phyloP scores from a whole-genome alignment of 2,329 filamentous ascomycete species.

The Chaetomium globosum region DNA sequence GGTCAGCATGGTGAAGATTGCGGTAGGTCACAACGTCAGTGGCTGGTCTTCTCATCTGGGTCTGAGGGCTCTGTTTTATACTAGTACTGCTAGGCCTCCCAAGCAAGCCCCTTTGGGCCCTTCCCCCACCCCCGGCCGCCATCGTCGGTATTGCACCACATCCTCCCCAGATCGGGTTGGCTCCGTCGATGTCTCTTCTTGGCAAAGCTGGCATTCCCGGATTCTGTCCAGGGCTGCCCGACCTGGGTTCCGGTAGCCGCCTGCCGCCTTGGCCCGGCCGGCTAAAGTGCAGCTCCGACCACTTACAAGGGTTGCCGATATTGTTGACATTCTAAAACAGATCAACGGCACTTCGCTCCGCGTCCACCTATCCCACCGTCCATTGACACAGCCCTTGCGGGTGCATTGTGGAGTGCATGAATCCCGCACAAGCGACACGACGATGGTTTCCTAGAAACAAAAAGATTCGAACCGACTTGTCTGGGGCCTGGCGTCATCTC shows the following conservation, averaged over 20 bases:
- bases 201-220: slow-evolving; percentile 29
- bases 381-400: slow-evolving; percentile 1
- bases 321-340: slow-evolving; percentile 24
- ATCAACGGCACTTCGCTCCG: slow-evolving; percentile 25
- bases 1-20: slow-evolving; percentile 29
- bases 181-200: slow-evolving; percentile 29
- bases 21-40: neutral
- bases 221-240: slow-evolving; percentile 15
- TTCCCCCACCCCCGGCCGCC: neutral
- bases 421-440: slow-evolving; percentile 12
- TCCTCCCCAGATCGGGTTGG: slow-evolving; percentile 24
- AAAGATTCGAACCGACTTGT: neutral
- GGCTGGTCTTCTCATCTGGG: neutral
- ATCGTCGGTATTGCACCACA: slow-evolving; percentile 14
- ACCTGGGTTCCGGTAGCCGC: slow-evolving; percentile 23
- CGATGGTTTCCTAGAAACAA: slow-evolving; percentile 7
- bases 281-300: slow-evolving; percentile 30
- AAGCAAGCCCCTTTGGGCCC: no score
- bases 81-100: neutral
- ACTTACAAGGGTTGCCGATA: slow-evolving; percentile 22
- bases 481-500: slow-evolving; percentile 9
- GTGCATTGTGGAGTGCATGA: slow-evolving; percentile 29
- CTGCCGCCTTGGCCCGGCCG: slow-evolving; percentile 34
- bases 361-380: slow-evolving; percentile 2
- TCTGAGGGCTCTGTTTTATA: neutral